phyloP scores from a whole-genome alignment of 257 asterid genomes.

The Nicotiana knightiana region DNA sequence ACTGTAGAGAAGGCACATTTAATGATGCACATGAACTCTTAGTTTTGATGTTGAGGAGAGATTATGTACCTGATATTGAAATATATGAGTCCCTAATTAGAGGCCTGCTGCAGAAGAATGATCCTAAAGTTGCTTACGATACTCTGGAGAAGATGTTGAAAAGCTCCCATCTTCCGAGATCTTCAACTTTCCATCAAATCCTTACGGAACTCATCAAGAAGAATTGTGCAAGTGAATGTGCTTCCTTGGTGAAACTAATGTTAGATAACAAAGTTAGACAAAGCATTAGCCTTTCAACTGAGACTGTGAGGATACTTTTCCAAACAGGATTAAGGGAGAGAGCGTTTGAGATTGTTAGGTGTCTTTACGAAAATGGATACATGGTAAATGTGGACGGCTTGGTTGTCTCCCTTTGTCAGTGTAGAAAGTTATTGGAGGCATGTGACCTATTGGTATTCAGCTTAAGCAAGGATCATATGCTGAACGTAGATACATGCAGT shows the following conservation, averaged over 20 bases:
- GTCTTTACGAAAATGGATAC: slow-evolving; percentile 51
- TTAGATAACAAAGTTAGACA: slow-evolving; percentile 56
- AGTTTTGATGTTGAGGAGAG: slow-evolving; percentile 67
- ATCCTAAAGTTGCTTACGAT: slow-evolving; percentile 49
- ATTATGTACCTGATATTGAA: slow-evolving; percentile 44
- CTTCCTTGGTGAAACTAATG: slow-evolving; percentile 53
- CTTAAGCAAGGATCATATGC: slow-evolving; percentile 41
- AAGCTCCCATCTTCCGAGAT: slow-evolving; percentile 50
- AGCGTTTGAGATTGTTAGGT: slow-evolving; percentile 45
- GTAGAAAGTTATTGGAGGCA: slow-evolving; percentile 44
- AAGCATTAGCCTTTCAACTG: slow-evolving; percentile 55
- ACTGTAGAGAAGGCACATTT: slow-evolving; percentile 54
- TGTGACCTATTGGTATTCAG: slow-evolving; percentile 38
- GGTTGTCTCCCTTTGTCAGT: slow-evolving; percentile 45
- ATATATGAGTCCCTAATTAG: slow-evolving; percentile 49
- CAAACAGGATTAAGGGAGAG: slow-evolving; percentile 24
- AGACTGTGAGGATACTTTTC: slow-evolving; percentile 41
- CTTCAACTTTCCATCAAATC: slow-evolving; percentile 57
- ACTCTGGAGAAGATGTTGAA: slow-evolving; percentile 62
- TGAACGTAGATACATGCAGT: slow-evolving; percentile 24
- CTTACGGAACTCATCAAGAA: slow-evolving; percentile 48
- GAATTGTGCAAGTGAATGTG: slow-evolving; percentile 48
- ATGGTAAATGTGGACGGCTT: slow-evolving; percentile 43
- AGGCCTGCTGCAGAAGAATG: slow-evolving; percentile 42
- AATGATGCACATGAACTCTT: slow-evolving; percentile 52